Conservation (phyloP, 176 grass and related monocot species). For the Lolium multiflorum region DNA sequence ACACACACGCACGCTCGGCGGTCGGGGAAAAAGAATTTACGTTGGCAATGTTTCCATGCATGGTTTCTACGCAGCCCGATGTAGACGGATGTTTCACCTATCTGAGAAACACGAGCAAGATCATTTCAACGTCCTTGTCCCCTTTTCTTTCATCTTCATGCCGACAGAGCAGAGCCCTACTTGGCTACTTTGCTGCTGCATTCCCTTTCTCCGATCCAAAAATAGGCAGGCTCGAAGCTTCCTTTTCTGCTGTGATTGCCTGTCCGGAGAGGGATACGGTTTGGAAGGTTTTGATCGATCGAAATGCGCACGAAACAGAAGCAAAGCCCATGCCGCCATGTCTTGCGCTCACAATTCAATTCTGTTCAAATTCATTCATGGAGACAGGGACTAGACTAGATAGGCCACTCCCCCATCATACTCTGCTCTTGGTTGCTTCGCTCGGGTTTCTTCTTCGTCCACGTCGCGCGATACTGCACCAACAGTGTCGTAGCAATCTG, state of each 20-base stretch:
- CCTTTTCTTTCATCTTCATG: background rate
- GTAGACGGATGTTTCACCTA: background rate
- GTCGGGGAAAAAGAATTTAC: background rate
- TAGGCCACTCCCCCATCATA: slow-evolving; percentile 37
- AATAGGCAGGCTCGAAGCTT: background rate
- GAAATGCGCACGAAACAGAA: slow-evolving; percentile 15
- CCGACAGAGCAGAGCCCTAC: background rate
- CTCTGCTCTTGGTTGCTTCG: slow-evolving; percentile 26
- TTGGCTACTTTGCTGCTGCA: background rate
- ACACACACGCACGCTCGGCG: background rate
- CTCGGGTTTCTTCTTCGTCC: slow-evolving; percentile 23
- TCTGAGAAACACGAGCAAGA: background rate
- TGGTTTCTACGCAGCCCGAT: background rate
- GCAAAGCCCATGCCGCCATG: slow-evolving; percentile 41
- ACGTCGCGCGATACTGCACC: background rate
- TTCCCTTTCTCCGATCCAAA: background rate
- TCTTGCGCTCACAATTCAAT: background rate
- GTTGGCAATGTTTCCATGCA: background rate
- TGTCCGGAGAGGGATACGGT: slow-evolving; percentile 25
- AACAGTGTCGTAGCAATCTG: slow-evolving; percentile 9
- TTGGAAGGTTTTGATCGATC: slow-evolving; percentile 32
- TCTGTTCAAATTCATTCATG: background rate
- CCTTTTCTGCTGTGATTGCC: background rate
- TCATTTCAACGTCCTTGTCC: background rate
- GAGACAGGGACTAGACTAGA: slow-evolving; percentile 31